Conservation (phyloP, 2,329 filamentous ascomycete species). For the Exophiala lecanii-corni region DNA sequence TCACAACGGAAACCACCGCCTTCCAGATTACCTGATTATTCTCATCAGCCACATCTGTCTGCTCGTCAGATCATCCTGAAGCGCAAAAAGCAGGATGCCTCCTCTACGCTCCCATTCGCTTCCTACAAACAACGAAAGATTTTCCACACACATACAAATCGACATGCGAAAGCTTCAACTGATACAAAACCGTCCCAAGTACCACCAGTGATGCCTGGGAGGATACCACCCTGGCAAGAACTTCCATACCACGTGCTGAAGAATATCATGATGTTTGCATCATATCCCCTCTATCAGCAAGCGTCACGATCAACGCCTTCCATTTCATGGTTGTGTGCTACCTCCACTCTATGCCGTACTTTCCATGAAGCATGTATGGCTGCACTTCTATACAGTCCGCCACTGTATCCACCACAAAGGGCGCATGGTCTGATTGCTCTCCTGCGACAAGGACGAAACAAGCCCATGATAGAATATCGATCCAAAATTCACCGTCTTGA, state of each 20-base stretch:
- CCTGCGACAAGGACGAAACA: conserved; percentile 50
- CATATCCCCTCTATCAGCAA: conserved; percentile 52
- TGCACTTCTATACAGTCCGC: conserved; percentile 66
- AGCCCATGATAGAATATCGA: conserved; percentile 52
- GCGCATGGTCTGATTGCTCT: conserved; percentile 47
- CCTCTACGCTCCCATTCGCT: conserved; percentile 3
- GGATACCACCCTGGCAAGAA: conserved; percentile 53
- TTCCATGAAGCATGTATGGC: conserved; percentile 71
- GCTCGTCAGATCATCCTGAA: neutral
- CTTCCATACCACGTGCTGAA: conserved; percentile 66
- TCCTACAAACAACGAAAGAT: conserved; percentile 16
- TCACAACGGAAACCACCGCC: neutral
- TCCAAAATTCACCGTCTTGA: conserved; percentile 66
- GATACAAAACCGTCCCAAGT: neutral
- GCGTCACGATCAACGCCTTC: conserved; percentile 41
- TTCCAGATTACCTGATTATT: neutral
- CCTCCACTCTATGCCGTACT: conserved; percentile 57
- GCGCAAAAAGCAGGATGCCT: neutral
- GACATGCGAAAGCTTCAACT: neutral
- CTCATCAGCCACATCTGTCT: neutral
- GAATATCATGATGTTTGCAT: conserved; percentile 65
- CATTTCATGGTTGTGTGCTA: conserved; percentile 60
- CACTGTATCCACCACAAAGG: conserved; percentile 52
- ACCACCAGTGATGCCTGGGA: conserved; percentile 1
- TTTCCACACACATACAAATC: neutral